Evolutionary conservation across 345 rosid genomes (phyloP).

Genomic region (Aegle marmelos): DNA sequence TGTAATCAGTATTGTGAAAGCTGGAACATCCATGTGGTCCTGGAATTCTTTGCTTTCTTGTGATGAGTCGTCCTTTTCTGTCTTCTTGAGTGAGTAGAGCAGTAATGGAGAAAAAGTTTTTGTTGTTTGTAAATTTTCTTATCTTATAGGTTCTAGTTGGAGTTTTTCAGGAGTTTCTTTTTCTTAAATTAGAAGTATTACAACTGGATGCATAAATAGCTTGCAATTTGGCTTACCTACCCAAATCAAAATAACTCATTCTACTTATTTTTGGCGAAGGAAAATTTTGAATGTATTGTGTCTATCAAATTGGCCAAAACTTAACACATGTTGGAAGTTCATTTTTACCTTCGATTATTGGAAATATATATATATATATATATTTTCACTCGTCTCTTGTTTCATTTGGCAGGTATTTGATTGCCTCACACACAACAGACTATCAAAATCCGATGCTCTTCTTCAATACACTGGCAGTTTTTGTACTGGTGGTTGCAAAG

Average conservation of each 20-base stretch:
- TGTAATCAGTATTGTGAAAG: slow-evolving; percentile 15
- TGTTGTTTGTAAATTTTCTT: background rate
- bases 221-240: background rate
- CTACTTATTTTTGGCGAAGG: background rate
- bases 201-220: background rate
- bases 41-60: slow-evolving; percentile 7
- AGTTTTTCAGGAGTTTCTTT: background rate
- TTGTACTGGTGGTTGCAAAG: slow-evolving; percentile 72
- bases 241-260: background rate
- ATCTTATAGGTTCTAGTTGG: background rate
- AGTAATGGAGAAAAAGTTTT: background rate
- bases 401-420: slow-evolving; percentile 53
- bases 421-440: slow-evolving; percentile 81
- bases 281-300: background rate
- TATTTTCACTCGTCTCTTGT: background rate
- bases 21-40: slow-evolving; percentile 5
- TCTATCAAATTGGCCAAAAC: background rate
- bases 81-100: background rate
- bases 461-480: slow-evolving; percentile 62
- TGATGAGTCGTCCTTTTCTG: slow-evolving; percentile 16
- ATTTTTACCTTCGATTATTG: background rate
- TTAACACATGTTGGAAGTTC: background rate
- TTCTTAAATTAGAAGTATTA: background rate
- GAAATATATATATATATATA: too few species aligned
- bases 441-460: slow-evolving; percentile 77